These are phyloP conservation scores for Ploettnerulaceae sp. DNA, from an alignment of 2,329 filamentous ascomycete species.

Conservation along the genomic window DNA sequence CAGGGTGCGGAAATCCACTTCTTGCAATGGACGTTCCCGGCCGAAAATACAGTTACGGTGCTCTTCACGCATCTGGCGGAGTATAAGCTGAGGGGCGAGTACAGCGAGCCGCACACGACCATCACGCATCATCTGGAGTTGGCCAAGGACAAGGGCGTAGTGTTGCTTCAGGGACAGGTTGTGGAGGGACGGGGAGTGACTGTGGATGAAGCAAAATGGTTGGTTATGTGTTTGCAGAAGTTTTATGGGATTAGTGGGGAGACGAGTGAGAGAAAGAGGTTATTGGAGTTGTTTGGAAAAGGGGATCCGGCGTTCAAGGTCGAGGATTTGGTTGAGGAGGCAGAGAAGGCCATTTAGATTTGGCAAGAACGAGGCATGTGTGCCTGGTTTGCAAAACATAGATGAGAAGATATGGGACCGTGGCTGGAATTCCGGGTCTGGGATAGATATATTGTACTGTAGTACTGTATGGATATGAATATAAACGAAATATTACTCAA, in stretches of 20 bases:
- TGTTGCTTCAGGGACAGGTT: slow-evolving; percentile 81
- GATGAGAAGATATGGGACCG: not conserved
- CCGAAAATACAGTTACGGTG: slow-evolving; percentile 63
- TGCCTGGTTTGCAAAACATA: not conserved
- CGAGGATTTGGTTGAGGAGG: slow-evolving; percentile 81
- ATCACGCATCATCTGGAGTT: slow-evolving; percentile 88
- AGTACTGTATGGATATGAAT: too few relatives aligned
- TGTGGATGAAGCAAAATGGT: slow-evolving; percentile 78
- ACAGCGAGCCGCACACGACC: slow-evolving; percentile 85
- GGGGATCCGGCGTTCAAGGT: slow-evolving; percentile 79
- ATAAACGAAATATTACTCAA: too few relatives aligned
- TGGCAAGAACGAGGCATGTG: not conserved
- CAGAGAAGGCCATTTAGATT: slow-evolving; percentile 62
- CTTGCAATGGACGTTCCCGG: slow-evolving; percentile 91
- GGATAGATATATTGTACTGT: not conserved
- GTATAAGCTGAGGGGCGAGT: slow-evolving; percentile 87
- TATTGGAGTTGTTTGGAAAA: slow-evolving; percentile 76
- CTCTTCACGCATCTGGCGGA: slow-evolving; percentile 93
- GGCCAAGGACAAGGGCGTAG: slow-evolving; percentile 65
- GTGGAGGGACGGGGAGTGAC: slow-evolving; percentile 70
- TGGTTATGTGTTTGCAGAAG: slow-evolving; percentile 88
- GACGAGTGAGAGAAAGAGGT: slow-evolving; percentile 56
- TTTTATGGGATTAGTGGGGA: slow-evolving; percentile 70
- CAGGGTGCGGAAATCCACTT: slow-evolving; percentile 90
- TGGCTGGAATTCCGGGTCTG: not conserved